A percentile compares a stretch with the other conserved stretches of the same genome.
Conservation (phyloP, 116 monocot genomes). For the Zostera marina region DNA sequence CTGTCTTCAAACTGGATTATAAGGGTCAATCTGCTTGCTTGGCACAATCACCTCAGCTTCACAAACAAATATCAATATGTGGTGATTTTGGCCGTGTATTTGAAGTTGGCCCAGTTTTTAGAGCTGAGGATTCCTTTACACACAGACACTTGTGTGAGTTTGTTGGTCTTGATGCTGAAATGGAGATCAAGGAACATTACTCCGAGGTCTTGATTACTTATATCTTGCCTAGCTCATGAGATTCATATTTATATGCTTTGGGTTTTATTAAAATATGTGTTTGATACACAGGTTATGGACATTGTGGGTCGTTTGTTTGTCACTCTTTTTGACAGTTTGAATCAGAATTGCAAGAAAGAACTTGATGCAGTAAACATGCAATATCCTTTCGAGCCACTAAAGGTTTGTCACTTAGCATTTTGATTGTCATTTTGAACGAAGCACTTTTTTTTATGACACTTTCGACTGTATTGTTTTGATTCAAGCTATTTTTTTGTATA, state of each 20-base stretch:
- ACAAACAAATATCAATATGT: conserved; percentile 84
- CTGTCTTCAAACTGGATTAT: conserved; percentile 88
- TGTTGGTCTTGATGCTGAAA: conserved; percentile 86
- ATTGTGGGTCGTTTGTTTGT: conserved; percentile 78
- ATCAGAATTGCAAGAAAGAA: conserved; percentile 63
- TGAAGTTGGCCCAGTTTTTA: conserved; percentile 74
- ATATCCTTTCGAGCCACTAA: conserved; percentile 79
- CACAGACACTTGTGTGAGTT: conserved; percentile 95
- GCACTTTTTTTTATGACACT: neutral
- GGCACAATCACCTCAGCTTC: conserved; percentile 88
- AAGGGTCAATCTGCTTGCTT: conserved; percentile 93
- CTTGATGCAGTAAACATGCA: conserved; percentile 64
- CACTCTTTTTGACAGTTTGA: conserved; percentile 68
- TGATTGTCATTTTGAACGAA: neutral
- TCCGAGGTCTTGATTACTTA: conserved; percentile 34
- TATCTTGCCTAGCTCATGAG: neutral
- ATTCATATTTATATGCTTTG: neutral
- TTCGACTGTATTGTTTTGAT: neutral
- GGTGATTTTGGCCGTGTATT: conserved; percentile 86
- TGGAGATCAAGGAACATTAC: conserved; percentile 94
- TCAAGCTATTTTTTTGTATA: neutral
- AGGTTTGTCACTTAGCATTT: conserved; percentile 22
- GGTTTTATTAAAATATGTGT: neutral
- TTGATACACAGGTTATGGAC: conserved; percentile 64
- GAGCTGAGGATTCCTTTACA: conserved; percentile 85